Base-by-base conservation (phyloP, 768 basidiomycete species). In the Leccinum disarticulatum region DNA sequence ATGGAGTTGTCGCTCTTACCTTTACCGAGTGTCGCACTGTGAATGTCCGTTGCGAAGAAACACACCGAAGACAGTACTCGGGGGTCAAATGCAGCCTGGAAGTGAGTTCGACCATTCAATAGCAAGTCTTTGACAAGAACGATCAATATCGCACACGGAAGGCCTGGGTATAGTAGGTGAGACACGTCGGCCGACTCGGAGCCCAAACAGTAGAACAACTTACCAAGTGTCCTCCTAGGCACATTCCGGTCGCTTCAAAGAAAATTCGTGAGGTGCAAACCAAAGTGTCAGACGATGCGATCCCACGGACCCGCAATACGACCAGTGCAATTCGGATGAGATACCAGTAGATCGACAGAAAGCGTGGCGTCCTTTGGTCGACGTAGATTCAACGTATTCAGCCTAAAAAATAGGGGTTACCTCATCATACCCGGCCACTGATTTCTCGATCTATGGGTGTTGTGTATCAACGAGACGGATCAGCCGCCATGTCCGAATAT, bases 11-110 rank as follows among this genome's bases (percentile, higher is more conserved):
- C 95, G 30, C 81, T 84, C 67, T 87, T 86, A 7, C 91, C 90
- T 68, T 87, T 88, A 6, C 95, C 95, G 22, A 98, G 85, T 0
- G 92, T 86, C 1, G 91, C 91, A 52, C 80, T 80, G 73, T 98
- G 96, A 50, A 98, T 86, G 71, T 96, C 95, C 15, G 96, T 98
- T 2, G 91, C 93, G 69, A 98, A 98, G 78, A 92, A 98, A 76
- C 95, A 97, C 46, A 96, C 91, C 0, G 91, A 82, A 1, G 95
- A 79, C 3, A 92, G 79, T 25, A 97, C 83, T 35, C 95, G 85
- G 6, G 81, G 77, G 70, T 98, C 90, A 69, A 98, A 95, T 0
- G 94, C 91, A 52, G 92, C 92, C 92, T 95, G 59, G 6, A 17
- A 46, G 61, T 47, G 3, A 15, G 14, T 5, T 3, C 3, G 30